Evolutionary conservation across 1,284 basidiomycete genomes (phyloP).

Genomic region (Neonothopanus nambi): DNA sequence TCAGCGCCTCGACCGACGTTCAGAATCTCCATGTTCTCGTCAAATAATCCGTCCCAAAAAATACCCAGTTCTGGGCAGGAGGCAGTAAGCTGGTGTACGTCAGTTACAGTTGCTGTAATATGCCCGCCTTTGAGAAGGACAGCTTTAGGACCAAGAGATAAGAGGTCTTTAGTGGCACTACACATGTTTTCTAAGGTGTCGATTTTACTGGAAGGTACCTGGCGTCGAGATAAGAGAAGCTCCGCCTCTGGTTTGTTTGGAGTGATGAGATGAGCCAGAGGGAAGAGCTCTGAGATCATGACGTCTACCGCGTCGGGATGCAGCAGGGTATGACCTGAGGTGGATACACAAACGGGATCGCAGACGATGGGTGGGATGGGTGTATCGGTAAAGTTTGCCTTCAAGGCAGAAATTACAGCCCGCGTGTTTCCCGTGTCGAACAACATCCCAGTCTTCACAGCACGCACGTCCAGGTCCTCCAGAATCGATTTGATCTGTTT

Average conservation of each 20-base stretch:
- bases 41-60: constrained; percentile 43
- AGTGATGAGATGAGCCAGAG: constrained; percentile 76
- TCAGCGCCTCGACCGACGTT: constrained; percentile 29
- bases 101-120: constrained; percentile 44
- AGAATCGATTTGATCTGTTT: constrained; percentile 71
- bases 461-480: constrained; percentile 73
- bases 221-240: constrained; percentile 54
- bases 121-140: constrained; percentile 93
- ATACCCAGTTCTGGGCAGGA: constrained; percentile 34
- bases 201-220: constrained; percentile 36
- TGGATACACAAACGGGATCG: constrained; percentile 93
- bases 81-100: constrained; percentile 39
- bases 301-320: constrained; percentile 64
- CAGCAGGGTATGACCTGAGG: constrained; percentile 84
- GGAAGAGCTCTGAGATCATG: constrained; percentile 68
- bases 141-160: constrained; percentile 50
- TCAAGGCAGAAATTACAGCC: constrained; percentile 48
- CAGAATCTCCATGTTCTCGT: constrained; percentile 66
- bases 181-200: constrained; percentile 64
- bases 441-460: constrained; percentile 93
- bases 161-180: constrained; percentile 54
- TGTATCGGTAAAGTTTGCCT: constrained; percentile 31
- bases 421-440: constrained; percentile 51
- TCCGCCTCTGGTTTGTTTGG: constrained; percentile 88
- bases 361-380: constrained; percentile 62